A percentile compares a stretch with the other conserved stretches of the same genome.
phyloP scores from a whole-genome alignment of 441 rosid species.

The Biscutella auriculata region DNA sequence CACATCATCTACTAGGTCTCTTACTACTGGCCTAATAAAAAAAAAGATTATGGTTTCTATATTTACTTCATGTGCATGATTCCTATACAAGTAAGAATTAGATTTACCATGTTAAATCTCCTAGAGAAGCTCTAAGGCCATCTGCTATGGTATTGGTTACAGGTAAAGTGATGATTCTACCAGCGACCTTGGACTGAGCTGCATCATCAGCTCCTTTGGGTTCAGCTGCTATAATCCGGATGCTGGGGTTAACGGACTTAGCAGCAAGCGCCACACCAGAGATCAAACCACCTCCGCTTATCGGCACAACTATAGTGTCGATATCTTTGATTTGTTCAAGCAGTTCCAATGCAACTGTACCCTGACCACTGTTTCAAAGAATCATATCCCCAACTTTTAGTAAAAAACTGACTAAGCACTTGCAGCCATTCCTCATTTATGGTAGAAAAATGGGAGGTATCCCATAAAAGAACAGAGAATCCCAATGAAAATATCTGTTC shows the following conservation, averaged over 20 bases:
- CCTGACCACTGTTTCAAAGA: slow-evolving; percentile 67
- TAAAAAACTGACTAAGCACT: background rate
- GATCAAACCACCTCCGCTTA: slow-evolving; percentile 82
- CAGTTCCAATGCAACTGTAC: slow-evolving; percentile 71
- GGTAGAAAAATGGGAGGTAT: background rate
- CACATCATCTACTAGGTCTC: slow-evolving; percentile 69
- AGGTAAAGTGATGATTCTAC: slow-evolving; percentile 47
- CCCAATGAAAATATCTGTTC: no score
- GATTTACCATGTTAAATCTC: slow-evolving; percentile 74
- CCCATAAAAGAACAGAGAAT: background rate
- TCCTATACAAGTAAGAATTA: background rate
- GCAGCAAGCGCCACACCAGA: slow-evolving; percentile 91
- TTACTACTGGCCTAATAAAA: slow-evolving; percentile 54
- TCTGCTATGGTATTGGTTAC: slow-evolving; percentile 68
- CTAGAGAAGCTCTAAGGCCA: slow-evolving; percentile 83
- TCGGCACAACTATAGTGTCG: slow-evolving; percentile 68
- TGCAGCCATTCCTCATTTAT: background rate
- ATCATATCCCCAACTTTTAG: background rate
- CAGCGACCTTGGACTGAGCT: slow-evolving; percentile 69
- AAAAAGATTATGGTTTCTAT: background rate
- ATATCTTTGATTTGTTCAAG: slow-evolving; percentile 59
- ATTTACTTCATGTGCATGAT: background rate
- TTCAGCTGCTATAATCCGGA: slow-evolving; percentile 76
- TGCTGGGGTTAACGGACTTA: slow-evolving; percentile 66
- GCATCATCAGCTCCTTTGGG: slow-evolving; percentile 86